Evolutionary conservation across 495 filamentous ascomycete species (phyloP).

Genomic region (Trichoderma virens): DNA sequence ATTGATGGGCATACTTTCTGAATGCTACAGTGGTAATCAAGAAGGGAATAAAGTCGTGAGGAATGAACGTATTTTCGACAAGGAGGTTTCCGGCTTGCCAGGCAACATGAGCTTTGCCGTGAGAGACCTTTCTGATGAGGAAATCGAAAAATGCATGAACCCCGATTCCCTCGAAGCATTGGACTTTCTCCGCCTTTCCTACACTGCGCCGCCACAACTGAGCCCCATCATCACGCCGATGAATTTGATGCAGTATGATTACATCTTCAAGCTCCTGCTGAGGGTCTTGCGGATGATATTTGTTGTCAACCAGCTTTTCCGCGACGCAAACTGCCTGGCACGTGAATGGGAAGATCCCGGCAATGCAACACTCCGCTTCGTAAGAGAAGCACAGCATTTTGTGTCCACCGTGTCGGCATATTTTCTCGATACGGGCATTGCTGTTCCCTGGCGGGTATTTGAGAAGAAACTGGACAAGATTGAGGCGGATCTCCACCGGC

Average conservation of each 20-base stretch:
- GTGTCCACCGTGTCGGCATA: constrained; percentile 59
- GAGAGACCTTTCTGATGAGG: constrained; percentile 65
- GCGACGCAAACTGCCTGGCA: constrained; percentile 29
- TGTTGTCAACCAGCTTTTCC: constrained; percentile 62
- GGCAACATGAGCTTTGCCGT: constrained; percentile 81
- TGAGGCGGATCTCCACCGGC: constrained; percentile 43
- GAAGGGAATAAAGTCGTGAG: constrained; percentile 13
- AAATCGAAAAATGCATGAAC: constrained; percentile 72
- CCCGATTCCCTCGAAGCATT: constrained; percentile 73
- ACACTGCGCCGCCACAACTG: constrained; percentile 67
- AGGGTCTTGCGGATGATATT: constrained; percentile 73
- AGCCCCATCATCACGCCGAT: constrained; percentile 61
- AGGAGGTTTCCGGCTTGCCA: constrained; percentile 51
- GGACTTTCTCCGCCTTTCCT: constrained; percentile 83
- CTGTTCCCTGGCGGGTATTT: constrained; percentile 61
- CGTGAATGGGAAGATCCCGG: constrained; percentile 17
- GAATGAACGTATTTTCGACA: constrained; percentile 14
- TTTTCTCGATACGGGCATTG: constrained; percentile 69
- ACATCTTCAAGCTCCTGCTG: constrained; percentile 70
- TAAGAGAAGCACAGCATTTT: constrained; percentile 72
- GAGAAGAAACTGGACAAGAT: constrained; percentile 55
- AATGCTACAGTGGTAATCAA: constrained; percentile 48
- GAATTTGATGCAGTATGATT: constrained; percentile 71
- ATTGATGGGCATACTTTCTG: constrained; percentile 76
- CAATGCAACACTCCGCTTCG: constrained; percentile 50